Evolutionary conservation across 179 eudicot species (phyloP).

Genomic region (Actinidia chinensis): DNA sequence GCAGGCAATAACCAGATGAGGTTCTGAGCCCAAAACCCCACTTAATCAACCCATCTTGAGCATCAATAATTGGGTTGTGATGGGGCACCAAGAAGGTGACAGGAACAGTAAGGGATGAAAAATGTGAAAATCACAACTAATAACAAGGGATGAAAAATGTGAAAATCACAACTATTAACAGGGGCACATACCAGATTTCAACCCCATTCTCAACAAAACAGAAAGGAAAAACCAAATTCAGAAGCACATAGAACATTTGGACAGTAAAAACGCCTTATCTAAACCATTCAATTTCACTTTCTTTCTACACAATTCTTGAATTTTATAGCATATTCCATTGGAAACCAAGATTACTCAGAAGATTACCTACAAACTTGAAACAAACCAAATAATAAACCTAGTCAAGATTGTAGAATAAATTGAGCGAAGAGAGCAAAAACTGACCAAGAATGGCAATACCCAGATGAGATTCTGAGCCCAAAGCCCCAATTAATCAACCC

Average conservation of each 20-base stretch:
- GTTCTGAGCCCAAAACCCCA: constrained; percentile 10
- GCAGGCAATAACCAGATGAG: constrained; percentile 18
- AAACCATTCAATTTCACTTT: neutral
- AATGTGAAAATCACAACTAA: too few relatives aligned
- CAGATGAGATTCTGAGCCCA: constrained; percentile 19
- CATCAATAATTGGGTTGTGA: too few relatives aligned
- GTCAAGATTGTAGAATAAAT: constrained; percentile 10
- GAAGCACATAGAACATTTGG: neutral
- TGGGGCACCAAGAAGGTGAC: too few relatives aligned
- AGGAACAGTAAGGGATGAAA: too few relatives aligned
- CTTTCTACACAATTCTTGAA: neutral
- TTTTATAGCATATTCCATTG: neutral
- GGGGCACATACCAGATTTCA: too few relatives aligned
- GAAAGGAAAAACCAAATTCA: neutral
- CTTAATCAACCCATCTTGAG: neutral
- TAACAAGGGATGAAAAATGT: too few relatives aligned
- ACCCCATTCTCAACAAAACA: neutral
- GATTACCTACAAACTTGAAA: neutral
- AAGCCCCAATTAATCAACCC: constrained; percentile 6
- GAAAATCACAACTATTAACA: neutral
- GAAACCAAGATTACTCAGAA: constrained; percentile 3
- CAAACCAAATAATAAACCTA: constrained; percentile 5
- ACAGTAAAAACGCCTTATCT: neutral
- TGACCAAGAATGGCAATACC: constrained; percentile 15
- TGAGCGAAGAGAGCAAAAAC: constrained; percentile 8